Conservation (phyloP, 148 eudicot species). For the Rhododendron simsii region DNA sequence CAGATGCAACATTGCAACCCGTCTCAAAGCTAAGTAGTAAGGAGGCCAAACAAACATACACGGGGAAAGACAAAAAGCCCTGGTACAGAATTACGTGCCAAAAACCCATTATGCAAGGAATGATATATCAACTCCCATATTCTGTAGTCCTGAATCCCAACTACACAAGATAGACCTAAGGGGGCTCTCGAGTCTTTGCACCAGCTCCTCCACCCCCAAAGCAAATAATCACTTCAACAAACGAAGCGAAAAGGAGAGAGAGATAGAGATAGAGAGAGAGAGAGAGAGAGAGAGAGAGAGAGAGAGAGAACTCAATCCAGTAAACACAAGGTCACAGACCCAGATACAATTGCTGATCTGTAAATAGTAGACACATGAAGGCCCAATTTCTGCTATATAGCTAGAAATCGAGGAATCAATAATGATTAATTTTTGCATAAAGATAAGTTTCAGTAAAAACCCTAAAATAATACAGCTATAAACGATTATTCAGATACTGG, state of each 20-base stretch:
- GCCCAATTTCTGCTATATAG: neutral
- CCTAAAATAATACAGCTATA: neutral
- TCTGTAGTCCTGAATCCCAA: neutral
- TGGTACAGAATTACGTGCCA: neutral
- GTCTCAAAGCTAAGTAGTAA: neutral
- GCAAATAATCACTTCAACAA: neutral
- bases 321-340: neutral
- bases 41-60: neutral
- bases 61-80: neutral
- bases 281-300: neutral
- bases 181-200: neutral
- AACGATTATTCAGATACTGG: neutral
- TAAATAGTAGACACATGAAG: neutral
- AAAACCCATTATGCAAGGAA: neutral
- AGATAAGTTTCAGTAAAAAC: neutral
- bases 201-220: neutral
- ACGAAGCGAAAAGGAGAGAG: neutral
- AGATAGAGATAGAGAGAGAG: no score
- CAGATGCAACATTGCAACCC: neutral
- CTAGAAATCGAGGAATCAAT: neutral
- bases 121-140: neutral
- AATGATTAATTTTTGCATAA: neutral
- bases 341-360: neutral
- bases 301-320: neutral
- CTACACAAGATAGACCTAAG: neutral